Evolutionary conservation across 2,329 filamentous ascomycete species (phyloP).

Genomic region (Rhinocladiella mackenziei): DNA sequence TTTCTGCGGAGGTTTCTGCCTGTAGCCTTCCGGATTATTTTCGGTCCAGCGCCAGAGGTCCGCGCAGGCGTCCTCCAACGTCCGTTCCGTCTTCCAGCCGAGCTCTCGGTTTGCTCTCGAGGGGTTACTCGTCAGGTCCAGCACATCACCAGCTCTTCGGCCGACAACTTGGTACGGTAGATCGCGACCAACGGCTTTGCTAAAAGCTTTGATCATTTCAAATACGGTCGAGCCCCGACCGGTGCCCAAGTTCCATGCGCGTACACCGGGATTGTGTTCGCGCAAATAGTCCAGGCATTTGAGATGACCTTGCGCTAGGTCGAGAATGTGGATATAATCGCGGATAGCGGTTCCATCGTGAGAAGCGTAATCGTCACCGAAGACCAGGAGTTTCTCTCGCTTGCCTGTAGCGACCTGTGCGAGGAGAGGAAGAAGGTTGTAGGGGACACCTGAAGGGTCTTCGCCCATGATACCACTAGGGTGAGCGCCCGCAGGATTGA

Average conservation of each 20-base stretch:
- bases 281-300: conserved; percentile 87
- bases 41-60: conserved; percentile 96
- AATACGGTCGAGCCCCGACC: conserved; percentile 93
- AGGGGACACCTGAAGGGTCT: conserved; percentile 91
- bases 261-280: conserved; percentile 77
- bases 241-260: conserved; percentile 94
- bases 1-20: conserved; percentile 81
- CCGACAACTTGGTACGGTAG: conserved; percentile 81
- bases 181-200: conserved; percentile 75
- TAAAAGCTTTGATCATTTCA: conserved; percentile 96
- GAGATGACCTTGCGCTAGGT: conserved; percentile 80
- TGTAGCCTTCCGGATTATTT: conserved; percentile 94
- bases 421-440: conserved; percentile 89
- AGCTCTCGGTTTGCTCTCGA: conserved; percentile 82
- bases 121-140: conserved; percentile 92
- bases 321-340: conserved; percentile 96
- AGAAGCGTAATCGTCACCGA: conserved; percentile 88
- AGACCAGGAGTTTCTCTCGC: conserved; percentile 88
- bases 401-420: conserved; percentile 96
- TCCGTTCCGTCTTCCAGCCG: conserved; percentile 84
- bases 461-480: conserved; percentile 97
- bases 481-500: conserved; percentile 94
- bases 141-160: conserved; percentile 80
- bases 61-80: conserved; percentile 86
- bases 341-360: conserved; percentile 90